Evolutionary conservation across 73 alveolate species (phyloP), one percentile per base, ranked within the genome.

Genomic region (Strombidium stylifer): DNA sequence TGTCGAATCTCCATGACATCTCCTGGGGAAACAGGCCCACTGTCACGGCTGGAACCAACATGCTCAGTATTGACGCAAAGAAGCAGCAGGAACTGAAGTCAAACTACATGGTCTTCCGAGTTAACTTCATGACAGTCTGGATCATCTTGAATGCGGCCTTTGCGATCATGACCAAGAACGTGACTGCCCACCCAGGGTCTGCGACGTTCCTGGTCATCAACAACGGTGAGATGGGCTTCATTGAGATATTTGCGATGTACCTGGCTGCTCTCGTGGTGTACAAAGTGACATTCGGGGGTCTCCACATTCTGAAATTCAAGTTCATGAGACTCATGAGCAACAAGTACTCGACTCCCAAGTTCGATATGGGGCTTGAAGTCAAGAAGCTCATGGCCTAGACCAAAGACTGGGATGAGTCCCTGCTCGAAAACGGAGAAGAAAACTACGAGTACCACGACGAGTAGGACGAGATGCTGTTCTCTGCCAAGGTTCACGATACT

Each of bases 1-100:
- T 79, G 59, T 78, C 82, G 41, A 85, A 85, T 59, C 34, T 78
- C 16, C 88, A 79, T 44, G 94, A 85, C 46, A 47, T 69, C 27
- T 54, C 91, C 24, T 85, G 94, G 94, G 94, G 94, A 3, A 79
- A 75, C 31, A 75, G 94, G 47, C 89, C 93, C 0, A 42, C 73
- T 26, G 53, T 10, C 15, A 12, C 61, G 3, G 18, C 37, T n/a
- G 74, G 74, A 10, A 53, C 42, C 10, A 60, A 60, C 23, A 60
- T 60, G 20, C 61, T 60, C 2, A 42, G 61, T 19, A 23, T 39
- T 21, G 41, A 42, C 20, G 74, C 34, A 3, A 16, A 46, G 42
- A 30, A 58, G 5, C 19, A 60, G 25, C 61, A 60, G 60, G 42
- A 66, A 36, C 53, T 49, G 32, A 50, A 41, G 41, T 27, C 24